Percentiles rank a stretch among this genome's conserved stretches.
These are phyloP conservation scores for Xylariaceae sp. DNA, from an alignment of 2,329 filamentous ascomycete genomes.

Conservation along the genomic window DNA sequence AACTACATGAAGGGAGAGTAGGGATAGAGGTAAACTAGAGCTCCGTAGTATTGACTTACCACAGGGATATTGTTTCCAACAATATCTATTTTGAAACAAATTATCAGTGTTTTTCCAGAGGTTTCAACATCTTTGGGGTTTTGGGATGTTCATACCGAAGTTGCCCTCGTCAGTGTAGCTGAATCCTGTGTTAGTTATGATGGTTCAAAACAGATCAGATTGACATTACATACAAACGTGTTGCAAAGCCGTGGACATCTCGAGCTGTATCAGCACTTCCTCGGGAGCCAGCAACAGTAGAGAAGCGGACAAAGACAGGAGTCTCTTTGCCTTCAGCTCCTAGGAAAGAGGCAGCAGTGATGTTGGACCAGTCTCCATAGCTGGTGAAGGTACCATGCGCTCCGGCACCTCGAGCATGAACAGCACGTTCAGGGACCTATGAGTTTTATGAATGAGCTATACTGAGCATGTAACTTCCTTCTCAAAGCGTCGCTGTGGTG, in stretches of 20 bases:
- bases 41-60: conserved; percentile 6
- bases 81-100: conserved; percentile 13
- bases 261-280: conserved; percentile 60
- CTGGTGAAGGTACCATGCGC: conserved; percentile 61
- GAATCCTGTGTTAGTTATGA: conserved; percentile 11
- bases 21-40: not conserved
- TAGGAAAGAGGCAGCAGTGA: conserved; percentile 61
- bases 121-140: not conserved
- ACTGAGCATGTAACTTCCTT: too few relatives aligned
- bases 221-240: conserved; percentile 44
- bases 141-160: conserved; percentile 46
- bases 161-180: conserved; percentile 64
- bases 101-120: conserved; percentile 5
- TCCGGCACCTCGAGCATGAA: conserved; percentile 53
- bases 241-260: conserved; percentile 63
- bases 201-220: not conserved
- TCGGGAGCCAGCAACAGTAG: conserved; percentile 58
- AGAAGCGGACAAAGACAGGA: conserved; percentile 57
- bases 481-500: too few relatives aligned
- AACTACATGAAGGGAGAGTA: not conserved
- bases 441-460: conserved; percentile 12
- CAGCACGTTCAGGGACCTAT: conserved; percentile 32
- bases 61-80: conserved; percentile 25
- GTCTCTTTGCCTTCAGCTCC: conserved; percentile 51
- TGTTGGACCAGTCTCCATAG: conserved; percentile 59